These are phyloP conservation scores for Coemansia aciculifera DNA, from an alignment of 192 early-diverging fungal species.

Conservation along the genomic window DNA sequence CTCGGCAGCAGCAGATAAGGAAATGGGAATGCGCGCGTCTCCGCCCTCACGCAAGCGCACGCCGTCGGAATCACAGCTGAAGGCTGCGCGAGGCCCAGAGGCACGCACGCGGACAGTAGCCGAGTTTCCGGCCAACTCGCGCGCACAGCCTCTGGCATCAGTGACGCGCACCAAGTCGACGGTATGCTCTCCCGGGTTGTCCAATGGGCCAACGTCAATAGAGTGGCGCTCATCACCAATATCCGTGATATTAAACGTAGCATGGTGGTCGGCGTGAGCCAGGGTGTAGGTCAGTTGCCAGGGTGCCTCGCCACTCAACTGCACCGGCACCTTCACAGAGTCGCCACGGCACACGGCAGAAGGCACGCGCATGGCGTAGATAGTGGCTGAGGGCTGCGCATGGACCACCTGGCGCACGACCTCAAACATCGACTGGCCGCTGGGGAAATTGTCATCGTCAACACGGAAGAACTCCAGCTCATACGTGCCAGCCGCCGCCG, in stretches of 20 bases:
- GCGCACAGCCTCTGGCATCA: slow-evolving; percentile 46
- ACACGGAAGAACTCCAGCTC: slow-evolving; percentile 48
- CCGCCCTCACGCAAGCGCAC: slow-evolving; percentile 36
- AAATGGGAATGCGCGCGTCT: slow-evolving; percentile 32
- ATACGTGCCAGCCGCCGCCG: slow-evolving; percentile 44
- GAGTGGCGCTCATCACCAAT: slow-evolving; percentile 27
- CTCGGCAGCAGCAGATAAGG: slow-evolving; percentile 23
- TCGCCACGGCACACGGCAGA: slow-evolving; percentile 31
- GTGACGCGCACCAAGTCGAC: slow-evolving; percentile 42
- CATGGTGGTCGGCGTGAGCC: slow-evolving; percentile 25
- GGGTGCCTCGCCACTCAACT: slow-evolving; percentile 57
- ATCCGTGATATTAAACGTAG: slow-evolving; percentile 12
- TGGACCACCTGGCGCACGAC: slow-evolving; percentile 38
- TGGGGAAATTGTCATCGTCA: slow-evolving; percentile 52
- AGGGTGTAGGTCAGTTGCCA: slow-evolving; percentile 54
- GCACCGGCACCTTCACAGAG: slow-evolving; percentile 42
- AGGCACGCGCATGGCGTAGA: slow-evolving; percentile 19
- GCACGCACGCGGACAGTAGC: slow-evolving; percentile 38
- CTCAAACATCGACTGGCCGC: slow-evolving; percentile 28
- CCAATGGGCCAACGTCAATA: slow-evolving; percentile 26
- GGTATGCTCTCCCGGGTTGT: slow-evolving; percentile 31
- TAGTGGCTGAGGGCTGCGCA: slow-evolving; percentile 45
- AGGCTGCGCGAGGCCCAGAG: slow-evolving; percentile 31
- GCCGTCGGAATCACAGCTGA: slow-evolving; percentile 35
- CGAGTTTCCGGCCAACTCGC: slow-evolving; percentile 28